These are phyloP conservation scores for Russula earlei DNA, from an alignment of 768 basidiomycete species.

Conservation along the genomic window DNA sequence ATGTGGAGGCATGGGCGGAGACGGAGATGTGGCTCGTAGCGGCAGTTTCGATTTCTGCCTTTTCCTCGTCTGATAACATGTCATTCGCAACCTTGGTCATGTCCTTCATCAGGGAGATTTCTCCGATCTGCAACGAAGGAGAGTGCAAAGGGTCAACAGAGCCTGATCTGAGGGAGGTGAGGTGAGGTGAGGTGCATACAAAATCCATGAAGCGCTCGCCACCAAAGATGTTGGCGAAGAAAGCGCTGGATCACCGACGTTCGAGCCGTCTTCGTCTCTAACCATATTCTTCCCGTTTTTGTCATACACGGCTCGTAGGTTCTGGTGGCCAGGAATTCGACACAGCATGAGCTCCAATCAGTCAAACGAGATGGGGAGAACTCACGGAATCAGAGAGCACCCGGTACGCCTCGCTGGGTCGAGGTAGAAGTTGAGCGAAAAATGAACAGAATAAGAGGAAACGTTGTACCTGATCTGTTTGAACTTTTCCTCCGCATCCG, in stretches of 20 bases:
- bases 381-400: conserved; percentile 72
- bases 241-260: conserved; percentile 86
- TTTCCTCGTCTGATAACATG: conserved; percentile 90
- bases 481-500: conserved; percentile 94
- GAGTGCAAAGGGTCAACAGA: background rate
- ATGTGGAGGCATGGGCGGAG: conserved; percentile 11
- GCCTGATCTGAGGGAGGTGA: background rate
- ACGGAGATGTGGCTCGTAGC: conserved; percentile 22
- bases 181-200: conserved; percentile 39
- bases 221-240: conserved; percentile 94
- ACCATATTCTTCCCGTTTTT: conserved; percentile 89
- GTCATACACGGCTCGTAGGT: conserved; percentile 84
- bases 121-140: conserved; percentile 66
- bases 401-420: conserved; percentile 83
- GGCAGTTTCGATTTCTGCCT: conserved; percentile 48
- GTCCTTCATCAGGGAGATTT: conserved; percentile 92
- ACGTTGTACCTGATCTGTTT: conserved; percentile 78
- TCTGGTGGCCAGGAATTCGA: conserved; percentile 32
- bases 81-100: conserved; percentile 79
- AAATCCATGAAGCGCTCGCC: conserved; percentile 88
- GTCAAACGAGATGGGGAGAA: background rate
- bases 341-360: conserved; percentile 1
- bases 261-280: conserved; percentile 68
- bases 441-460: background rate
- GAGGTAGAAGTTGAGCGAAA: background rate